phyloP scores from a whole-genome alignment of 2,329 filamentous ascomycete species.

The Septoria linicola region DNA sequence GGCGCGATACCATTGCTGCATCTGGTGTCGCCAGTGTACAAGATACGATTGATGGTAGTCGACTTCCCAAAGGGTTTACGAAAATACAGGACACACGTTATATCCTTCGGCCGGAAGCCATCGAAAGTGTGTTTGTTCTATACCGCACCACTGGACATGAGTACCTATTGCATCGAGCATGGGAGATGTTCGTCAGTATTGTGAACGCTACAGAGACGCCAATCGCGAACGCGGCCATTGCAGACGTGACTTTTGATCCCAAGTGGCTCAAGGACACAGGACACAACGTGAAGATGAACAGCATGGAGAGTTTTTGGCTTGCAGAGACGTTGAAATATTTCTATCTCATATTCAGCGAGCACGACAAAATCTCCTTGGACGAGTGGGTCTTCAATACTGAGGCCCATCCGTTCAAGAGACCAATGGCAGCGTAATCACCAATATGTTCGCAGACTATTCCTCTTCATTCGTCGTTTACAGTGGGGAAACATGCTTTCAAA shows the following conservation, averaged over 20 bases:
- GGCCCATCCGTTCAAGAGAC: slow-evolving; percentile 48
- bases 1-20: slow-evolving; percentile 43
- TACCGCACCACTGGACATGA: slow-evolving; percentile 60
- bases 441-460: no score
- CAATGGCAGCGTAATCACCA: slow-evolving; percentile 18
- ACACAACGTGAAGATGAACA: slow-evolving; percentile 39
- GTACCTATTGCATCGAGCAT: slow-evolving; percentile 46
- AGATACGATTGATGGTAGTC: slow-evolving; percentile 26
- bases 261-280: slow-evolving; percentile 37
- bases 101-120: slow-evolving; percentile 56
- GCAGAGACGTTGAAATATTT: slow-evolving; percentile 54
- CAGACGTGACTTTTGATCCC: slow-evolving; percentile 43
- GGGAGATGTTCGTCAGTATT: slow-evolving; percentile 53
- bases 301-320: slow-evolving; percentile 51
- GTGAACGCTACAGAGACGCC: slow-evolving; percentile 44
- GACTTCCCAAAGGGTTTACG: slow-evolving; percentile 47
- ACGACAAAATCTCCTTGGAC: slow-evolving; percentile 45
- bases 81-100: slow-evolving; percentile 47
- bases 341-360: slow-evolving; percentile 48
- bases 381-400: slow-evolving; percentile 54
- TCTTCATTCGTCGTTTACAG: no score
- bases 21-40: slow-evolving; percentile 38
- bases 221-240: slow-evolving; percentile 48
- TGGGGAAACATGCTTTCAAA: no score
- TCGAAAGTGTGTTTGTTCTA: slow-evolving; percentile 62